Evolutionary conservation across 129 eudicot species (phyloP).

Genomic region (Ambrosia artemisiifolia): DNA sequence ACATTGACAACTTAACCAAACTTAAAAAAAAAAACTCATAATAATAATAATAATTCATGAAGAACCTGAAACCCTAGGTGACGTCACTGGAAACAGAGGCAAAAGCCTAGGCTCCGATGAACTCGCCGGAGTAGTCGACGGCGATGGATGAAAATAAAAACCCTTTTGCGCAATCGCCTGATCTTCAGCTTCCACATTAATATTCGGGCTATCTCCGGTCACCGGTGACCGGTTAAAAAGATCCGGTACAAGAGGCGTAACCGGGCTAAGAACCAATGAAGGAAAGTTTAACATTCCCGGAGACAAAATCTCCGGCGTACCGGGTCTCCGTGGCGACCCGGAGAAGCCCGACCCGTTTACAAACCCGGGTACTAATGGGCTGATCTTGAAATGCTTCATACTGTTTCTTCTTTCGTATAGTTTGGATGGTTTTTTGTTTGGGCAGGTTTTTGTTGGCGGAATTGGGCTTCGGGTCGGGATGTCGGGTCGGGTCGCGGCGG

Average conservation of each 20-base stretch:
- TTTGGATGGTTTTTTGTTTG: conserved; percentile 57
- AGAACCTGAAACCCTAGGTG: conserved; percentile 70
- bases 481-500: conserved; percentile 43
- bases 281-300: conserved; percentile 84
- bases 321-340: conserved; percentile 51
- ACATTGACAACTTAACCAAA: conserved; percentile 32
- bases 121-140: conserved; percentile 65
- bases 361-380: conserved; percentile 54
- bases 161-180: conserved; percentile 74
- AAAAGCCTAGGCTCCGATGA: conserved; percentile 82
- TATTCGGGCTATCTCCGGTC: conserved; percentile 15
- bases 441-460: conserved; percentile 61
- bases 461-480: conserved; percentile 42
- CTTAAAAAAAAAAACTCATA: too few relatives aligned
- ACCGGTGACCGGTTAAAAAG: conserved; percentile 62
- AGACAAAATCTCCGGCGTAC: conserved; percentile 63
- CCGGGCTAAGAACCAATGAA: conserved; percentile 71
- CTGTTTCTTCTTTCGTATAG: conserved; percentile 74
- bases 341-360: conserved; percentile 33
- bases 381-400: conserved; percentile 65
- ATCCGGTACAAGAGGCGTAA: conserved; percentile 90
- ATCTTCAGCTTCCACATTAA: conserved; percentile 57
- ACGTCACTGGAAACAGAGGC: conserved; percentile 80
- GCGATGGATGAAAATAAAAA: conserved; percentile 81
- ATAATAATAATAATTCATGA: conserved; percentile 43